Evolutionary conservation across 1,284 basidiomycete genomes (phyloP).

Genomic region (Boletellus dicymbophilus): DNA sequence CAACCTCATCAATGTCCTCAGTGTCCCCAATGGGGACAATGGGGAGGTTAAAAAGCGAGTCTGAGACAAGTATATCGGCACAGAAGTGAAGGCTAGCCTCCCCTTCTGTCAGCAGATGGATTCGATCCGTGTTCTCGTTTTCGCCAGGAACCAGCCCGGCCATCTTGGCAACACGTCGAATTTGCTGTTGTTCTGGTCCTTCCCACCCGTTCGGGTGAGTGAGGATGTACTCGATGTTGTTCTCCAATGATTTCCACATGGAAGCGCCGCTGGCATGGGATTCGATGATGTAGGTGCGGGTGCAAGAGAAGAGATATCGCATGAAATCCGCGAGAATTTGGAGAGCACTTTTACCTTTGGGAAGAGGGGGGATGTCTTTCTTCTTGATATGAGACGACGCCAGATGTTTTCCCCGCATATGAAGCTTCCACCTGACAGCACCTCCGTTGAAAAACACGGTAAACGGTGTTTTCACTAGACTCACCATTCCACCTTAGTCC

Average conservation of each 20-base stretch:
- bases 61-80: slow-evolving; percentile 15
- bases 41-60: slow-evolving; percentile 12
- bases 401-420: slow-evolving; percentile 42
- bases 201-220: slow-evolving; percentile 49
- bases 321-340: slow-evolving; percentile 55
- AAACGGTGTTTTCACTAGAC: background rate
- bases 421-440: slow-evolving; percentile 56
- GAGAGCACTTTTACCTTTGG: slow-evolving; percentile 41
- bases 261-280: slow-evolving; percentile 42
- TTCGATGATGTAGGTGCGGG: slow-evolving; percentile 47
- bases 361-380: slow-evolving; percentile 43
- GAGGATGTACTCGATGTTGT: slow-evolving; percentile 36
- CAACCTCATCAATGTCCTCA: slow-evolving; percentile 15
- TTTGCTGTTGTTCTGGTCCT: slow-evolving; percentile 23
- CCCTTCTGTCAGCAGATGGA: slow-evolving; percentile 49
- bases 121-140: slow-evolving; percentile 26
- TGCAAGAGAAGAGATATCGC: slow-evolving; percentile 46
- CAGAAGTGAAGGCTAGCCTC: slow-evolving; percentile 52
- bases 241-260: slow-evolving; percentile 37
- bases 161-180: slow-evolving; percentile 33
- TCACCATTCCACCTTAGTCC: slow-evolving; percentile 52
- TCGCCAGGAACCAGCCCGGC: slow-evolving; percentile 32
- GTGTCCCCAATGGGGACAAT: slow-evolving; percentile 11
- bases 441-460: background rate
- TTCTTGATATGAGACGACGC: slow-evolving; percentile 12